These are phyloP conservation scores for Cyclotella atomus DNA, from an alignment of 108 stramenopile species.

Conservation along the genomic window DNA sequence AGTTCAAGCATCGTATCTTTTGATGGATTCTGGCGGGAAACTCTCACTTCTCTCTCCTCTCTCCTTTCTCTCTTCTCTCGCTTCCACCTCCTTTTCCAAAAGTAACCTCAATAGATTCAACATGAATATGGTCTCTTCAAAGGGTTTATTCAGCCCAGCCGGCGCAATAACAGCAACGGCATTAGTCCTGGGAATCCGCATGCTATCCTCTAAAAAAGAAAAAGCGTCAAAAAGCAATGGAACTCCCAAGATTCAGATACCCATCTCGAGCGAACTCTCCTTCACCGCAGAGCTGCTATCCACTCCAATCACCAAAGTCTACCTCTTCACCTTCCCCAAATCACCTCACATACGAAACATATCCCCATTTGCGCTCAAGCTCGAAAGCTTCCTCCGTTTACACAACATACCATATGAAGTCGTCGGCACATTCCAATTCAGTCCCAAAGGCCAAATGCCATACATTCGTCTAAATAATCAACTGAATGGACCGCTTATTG, in stretches of 20 bases:
- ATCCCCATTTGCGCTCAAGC: conserved; percentile 3
- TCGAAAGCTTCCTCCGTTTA: conserved; percentile 7
- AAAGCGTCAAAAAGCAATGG: background rate
- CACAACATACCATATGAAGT: conserved; percentile 9
- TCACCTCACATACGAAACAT: conserved; percentile 4
- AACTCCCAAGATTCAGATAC: no score
- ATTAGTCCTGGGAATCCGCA: background rate
- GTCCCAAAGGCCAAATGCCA: conserved; percentile 6
- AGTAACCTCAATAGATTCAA: no score
- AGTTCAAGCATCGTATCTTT: conserved; percentile 6
- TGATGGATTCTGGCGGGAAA: conserved; percentile 4
- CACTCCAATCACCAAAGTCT: background rate
- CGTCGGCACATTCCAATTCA: background rate
- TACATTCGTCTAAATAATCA: conserved; percentile 3
- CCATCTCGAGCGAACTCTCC: background rate
- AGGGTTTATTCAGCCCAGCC: background rate
- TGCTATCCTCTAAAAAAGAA: background rate
- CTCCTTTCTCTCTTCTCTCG: no score
- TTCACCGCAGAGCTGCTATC: background rate
- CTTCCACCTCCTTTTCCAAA: no score
- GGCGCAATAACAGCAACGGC: background rate
- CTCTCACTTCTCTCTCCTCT: no score
- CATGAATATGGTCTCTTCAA: background rate
- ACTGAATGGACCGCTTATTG: background rate
- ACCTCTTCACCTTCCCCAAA: background rate